phyloP scores from a whole-genome alignment of 495 filamentous ascomycete species.

The Daldinia grandis region DNA sequence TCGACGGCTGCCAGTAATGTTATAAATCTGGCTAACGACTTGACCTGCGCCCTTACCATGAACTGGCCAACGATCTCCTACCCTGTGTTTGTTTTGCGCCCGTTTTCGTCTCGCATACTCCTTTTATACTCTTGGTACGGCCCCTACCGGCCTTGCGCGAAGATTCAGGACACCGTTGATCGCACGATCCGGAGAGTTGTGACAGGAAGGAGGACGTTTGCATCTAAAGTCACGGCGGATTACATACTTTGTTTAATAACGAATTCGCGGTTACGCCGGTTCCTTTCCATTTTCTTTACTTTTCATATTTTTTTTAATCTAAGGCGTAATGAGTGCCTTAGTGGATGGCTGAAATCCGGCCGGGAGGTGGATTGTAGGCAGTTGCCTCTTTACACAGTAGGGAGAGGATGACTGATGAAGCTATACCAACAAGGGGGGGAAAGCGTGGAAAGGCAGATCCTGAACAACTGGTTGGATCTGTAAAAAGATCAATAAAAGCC shows the following conservation, averaged over 20 bases:
- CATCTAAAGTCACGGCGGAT: constrained; percentile 47
- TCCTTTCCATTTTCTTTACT: constrained; percentile 38
- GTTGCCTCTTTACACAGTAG: constrained; percentile 30
- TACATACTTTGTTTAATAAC: constrained; percentile 52
- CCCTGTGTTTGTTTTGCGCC: constrained; percentile 46
- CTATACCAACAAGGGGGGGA: constrained; percentile 45
- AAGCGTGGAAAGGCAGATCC: constrained; percentile 39
- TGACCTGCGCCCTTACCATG: constrained; percentile 43
- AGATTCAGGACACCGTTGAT: constrained; percentile 40
- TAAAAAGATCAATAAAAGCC: constrained; percentile 47
- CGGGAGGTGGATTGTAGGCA: constrained; percentile 22
- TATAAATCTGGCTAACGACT: constrained; percentile 49
- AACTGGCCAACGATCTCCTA: constrained; percentile 45
- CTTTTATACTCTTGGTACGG: constrained; percentile 27
- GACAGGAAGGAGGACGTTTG: constrained; percentile 40
- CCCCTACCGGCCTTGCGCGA: constrained; percentile 33
- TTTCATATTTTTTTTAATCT: constrained; percentile 21
- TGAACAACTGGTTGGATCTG: constrained; percentile 44
- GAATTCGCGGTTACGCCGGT: constrained; percentile 43
- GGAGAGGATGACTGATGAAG: constrained; percentile 48
- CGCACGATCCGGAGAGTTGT: constrained; percentile 37
- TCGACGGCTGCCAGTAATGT: constrained; percentile 43
- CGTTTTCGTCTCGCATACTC: constrained; percentile 38
- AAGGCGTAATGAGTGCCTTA: constrained; percentile 33
- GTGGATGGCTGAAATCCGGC: constrained; percentile 37